A percentile compares a stretch with the other conserved stretches of the same genome.
Conservation (phyloP, 2,329 filamentous ascomycete species). For the Endocalyx cinctus region DNA sequence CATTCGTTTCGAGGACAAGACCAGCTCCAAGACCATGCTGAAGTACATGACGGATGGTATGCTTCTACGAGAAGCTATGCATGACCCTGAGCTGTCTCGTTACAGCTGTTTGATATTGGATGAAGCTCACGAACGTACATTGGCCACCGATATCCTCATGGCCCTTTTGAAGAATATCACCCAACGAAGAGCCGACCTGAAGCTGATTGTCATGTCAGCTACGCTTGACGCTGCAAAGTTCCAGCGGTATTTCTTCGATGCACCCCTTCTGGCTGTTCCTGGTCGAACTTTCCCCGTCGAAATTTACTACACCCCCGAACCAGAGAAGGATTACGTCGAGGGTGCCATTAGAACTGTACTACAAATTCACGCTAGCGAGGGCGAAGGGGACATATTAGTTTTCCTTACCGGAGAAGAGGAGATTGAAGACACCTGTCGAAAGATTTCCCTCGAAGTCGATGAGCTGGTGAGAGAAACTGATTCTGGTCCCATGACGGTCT, state of each 20-base stretch:
- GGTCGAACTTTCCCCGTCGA: conserved; percentile 95
- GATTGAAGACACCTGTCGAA: conserved; percentile 92
- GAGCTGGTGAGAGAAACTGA: conserved; percentile 90
- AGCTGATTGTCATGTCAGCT: conserved; percentile 98
- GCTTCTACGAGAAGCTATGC: conserved; percentile 92
- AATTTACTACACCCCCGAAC: conserved; percentile 96
- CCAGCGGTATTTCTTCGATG: conserved; percentile 93
- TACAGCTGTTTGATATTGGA: conserved; percentile 99
- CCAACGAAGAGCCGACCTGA: conserved; percentile 76
- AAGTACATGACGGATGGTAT: conserved; percentile 99
- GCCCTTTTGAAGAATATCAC: conserved; percentile 90
- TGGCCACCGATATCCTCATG: conserved; percentile 97
- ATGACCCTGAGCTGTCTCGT: conserved; percentile 84
- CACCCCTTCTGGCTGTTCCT: conserved; percentile 87
- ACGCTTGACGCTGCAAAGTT: conserved; percentile 98
- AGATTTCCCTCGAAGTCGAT: conserved; percentile 85
- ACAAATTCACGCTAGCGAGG: conserved; percentile 91
- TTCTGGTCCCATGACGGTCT: conserved; percentile 82
- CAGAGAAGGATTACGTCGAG: conserved; percentile 95
- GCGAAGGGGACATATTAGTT: conserved; percentile 85
- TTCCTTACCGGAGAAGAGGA: conserved; percentile 98
- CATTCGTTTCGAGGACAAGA: conserved; percentile 97
- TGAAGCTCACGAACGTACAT: conserved; percentile 95
- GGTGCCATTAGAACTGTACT: conserved; percentile 90
- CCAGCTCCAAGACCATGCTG: conserved; percentile 79